phyloP scores from a whole-genome alignment of 208 protist species.

The Tritrichomonas foetus region DNA sequence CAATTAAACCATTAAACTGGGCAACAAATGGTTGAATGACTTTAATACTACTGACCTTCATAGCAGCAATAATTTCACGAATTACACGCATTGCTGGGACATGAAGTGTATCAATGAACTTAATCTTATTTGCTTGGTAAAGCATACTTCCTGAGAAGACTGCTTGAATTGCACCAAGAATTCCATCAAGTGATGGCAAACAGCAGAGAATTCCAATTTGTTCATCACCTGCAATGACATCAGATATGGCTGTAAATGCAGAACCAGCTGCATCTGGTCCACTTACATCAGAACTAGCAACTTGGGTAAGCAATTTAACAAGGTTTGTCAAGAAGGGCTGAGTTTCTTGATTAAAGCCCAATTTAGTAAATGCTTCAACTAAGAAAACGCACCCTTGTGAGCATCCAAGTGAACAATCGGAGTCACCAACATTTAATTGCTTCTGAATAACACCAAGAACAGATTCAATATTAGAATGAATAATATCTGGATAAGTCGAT shows the following conservation, averaged over 20 bases:
- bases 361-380: neutral
- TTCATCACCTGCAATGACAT: neutral
- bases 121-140: neutral
- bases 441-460: neutral
- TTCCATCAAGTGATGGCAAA: neutral
- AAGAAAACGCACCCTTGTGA: neutral
- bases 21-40: neutral
- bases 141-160: neutral
- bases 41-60: neutral
- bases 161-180: neutral
- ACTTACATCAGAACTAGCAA: neutral
- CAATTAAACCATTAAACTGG: neutral
- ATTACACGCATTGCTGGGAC: neutral
- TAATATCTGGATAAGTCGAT: neutral
- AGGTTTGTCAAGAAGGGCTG: neutral
- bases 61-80: neutral
- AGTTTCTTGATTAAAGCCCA: neutral
- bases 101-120: neutral
- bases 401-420: neutral
- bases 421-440: neutral
- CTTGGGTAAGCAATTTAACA: neutral
- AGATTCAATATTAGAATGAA: neutral
- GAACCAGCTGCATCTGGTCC: neutral
- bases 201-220: neutral
- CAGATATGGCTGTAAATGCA: neutral